Conservation (phyloP, 257 asterid species). For the Linaria vulgaris region DNA sequence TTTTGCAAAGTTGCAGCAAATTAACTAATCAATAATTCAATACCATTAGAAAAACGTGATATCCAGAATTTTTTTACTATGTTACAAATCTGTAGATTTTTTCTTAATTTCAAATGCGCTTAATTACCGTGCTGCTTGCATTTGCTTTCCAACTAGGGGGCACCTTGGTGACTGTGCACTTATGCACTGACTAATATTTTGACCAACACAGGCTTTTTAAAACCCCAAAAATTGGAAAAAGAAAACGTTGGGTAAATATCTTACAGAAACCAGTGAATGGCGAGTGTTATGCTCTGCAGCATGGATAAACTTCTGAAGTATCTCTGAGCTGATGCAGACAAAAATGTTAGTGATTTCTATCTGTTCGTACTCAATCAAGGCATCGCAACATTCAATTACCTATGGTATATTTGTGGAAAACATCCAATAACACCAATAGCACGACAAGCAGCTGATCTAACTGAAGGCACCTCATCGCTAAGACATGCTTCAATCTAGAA, state of each 20-base stretch:
- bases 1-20: background rate
- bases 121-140: too few relatives aligned
- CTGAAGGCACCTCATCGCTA: conserved; percentile 71
- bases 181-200: background rate
- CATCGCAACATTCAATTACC: conserved; percentile 43
- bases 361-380: conserved; percentile 10
- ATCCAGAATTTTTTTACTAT: background rate
- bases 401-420: conserved; percentile 69
- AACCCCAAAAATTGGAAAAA: background rate
- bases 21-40: background rate
- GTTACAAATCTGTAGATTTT: background rate
- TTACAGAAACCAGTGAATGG: conserved; percentile 74
- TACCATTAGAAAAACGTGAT: background rate
- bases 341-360: conserved; percentile 23
- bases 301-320: conserved; percentile 64
- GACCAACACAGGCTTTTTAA: background rate
- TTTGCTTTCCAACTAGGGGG: background rate
- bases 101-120: background rate
- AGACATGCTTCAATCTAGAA: conserved; percentile 69
- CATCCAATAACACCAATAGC: conserved; percentile 91
- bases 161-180: background rate
- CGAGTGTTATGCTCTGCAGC: conserved; percentile 59
- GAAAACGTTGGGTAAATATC: conserved; percentile 26
- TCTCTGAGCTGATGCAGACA: conserved; percentile 50
- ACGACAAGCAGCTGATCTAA: conserved; percentile 94